A percentile compares a stretch with the other conserved stretches of the same genome.
Evolutionary conservation across 2,329 filamentous ascomycete species (phyloP).

Genomic region (Ophiostoma montium): DNA sequence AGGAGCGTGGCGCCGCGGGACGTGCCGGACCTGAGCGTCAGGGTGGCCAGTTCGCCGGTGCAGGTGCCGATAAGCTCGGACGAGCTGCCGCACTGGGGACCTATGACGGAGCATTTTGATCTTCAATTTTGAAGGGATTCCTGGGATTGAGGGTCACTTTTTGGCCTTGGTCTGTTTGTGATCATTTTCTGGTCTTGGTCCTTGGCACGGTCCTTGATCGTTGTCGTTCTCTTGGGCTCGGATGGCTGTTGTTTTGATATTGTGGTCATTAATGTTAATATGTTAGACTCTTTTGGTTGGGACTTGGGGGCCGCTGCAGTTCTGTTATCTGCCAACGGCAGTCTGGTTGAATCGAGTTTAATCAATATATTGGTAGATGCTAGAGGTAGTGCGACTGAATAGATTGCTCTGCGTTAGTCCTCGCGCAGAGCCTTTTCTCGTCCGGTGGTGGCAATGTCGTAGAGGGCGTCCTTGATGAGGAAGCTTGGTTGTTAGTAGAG

Average conservation of each 20-base stretch:
- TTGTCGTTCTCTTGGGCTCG: no score
- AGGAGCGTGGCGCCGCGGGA: constrained; percentile 15
- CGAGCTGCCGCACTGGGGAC: constrained; percentile 26
- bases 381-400: no score
- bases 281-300: no score
- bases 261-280: no score
- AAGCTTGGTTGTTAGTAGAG: constrained; percentile 44
- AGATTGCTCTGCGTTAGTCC: not conserved
- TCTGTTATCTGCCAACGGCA: no score
- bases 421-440: constrained; percentile 42
- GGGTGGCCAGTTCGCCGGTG: constrained; percentile 25
- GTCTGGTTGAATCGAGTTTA: no score
- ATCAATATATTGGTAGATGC: no score
- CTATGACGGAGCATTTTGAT: constrained; percentile 13
- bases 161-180: no score
- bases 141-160: not conserved
- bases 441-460: constrained; percentile 57
- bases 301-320: no score
- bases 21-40: constrained; percentile 23
- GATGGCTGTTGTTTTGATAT: no score
- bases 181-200: no score
- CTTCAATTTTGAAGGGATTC: constrained; percentile 5
- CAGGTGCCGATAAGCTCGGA: constrained; percentile 19
- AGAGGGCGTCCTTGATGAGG: constrained; percentile 68
- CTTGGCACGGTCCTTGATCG: no score